Percentiles rank a stretch among this genome's conserved stretches.
Conservation (phyloP, 352 stramenopile species). For the Globisporangium echinulatum region DNA sequence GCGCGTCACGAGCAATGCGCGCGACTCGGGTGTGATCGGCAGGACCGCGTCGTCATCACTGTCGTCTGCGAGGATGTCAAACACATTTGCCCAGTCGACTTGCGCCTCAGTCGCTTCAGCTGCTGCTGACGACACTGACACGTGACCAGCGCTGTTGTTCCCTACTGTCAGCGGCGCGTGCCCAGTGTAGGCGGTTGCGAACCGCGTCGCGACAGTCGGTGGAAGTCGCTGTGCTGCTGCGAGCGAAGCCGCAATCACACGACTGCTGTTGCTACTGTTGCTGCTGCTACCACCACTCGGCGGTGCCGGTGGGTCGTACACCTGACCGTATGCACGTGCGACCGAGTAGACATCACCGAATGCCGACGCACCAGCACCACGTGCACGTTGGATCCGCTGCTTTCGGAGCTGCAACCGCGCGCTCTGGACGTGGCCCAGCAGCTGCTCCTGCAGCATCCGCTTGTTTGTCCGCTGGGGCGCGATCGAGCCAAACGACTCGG, state of each 20-base stretch:
- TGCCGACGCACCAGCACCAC: neutral
- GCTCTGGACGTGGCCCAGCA: constrained; percentile 37
- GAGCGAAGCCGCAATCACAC: too few relatives aligned
- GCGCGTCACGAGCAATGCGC: constrained; percentile 6
- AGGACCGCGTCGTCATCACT: constrained; percentile 2
- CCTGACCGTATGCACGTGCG: constrained; percentile 2
- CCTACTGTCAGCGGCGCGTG: neutral
- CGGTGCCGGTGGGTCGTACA: constrained; percentile 6
- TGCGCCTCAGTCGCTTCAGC: neutral
- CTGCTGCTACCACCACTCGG: neutral
- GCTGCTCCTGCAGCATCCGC: constrained; percentile 12
- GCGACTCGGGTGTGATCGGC: neutral
- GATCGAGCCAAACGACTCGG: neutral
- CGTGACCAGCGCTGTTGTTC: too few relatives aligned
- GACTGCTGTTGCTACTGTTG: neutral
- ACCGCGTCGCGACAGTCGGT: neutral
- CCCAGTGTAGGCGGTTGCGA: neutral
- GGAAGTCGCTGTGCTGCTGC: too few relatives aligned
- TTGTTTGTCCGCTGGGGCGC: neutral
- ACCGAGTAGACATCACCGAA: neutral
- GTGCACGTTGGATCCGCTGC: constrained; percentile 23
- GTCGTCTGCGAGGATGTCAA: constrained; percentile 7
- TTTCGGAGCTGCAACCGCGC: constrained; percentile 44
- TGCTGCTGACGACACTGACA: neutral
- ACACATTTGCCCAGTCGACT: constrained; percentile 10